Evolutionary conservation across 257 asterid species (phyloP), one percentile per base, ranked within the genome.

Genomic region (Echium plantagineum): DNA sequence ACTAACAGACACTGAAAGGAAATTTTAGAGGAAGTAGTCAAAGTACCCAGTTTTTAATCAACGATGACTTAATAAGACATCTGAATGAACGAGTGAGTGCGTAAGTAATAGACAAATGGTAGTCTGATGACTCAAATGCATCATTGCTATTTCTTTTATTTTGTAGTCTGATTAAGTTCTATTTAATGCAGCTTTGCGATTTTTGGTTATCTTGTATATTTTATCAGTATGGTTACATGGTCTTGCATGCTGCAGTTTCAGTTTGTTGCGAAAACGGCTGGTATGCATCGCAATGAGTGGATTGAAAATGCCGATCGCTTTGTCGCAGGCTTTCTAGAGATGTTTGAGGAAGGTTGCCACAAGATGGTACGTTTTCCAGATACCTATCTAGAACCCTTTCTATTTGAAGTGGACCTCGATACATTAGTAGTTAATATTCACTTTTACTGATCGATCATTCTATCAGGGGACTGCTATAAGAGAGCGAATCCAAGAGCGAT

Each of bases 321-420:
- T 70, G 87, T 81, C 67, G 85, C 85, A 35, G 87, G 87, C 42
- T 81, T 81, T 77, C 85, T 81, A 7, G 85, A 78, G 74, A 78
- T 74, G 85, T 81, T 81, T 42, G 85, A 81, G 70, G 87, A 81
- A 67, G 67, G 85, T 67, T 78, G 78, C 66, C 83, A 78, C 67
- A 74, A 72, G 32, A 60, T 78, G 83, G 83, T 78, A 63, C 31
- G 63, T 58, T 21, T 21, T 55, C 47, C 51, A 30, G 46, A 35
- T 17, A 24, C 18, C 57, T 15, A 56, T 1, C 52, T 16, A 31
- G 42, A 15, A 24, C 17, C 5, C 20, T 38, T 21, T 0, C 51
- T 55, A 7, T 35, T 53, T 12, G 55, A 28, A n/a, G 48, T 49
- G 18, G 6, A n/a, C 5, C 12, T 20, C 42, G 38, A 28, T 24